Conservation (phyloP, 257 asterid genomes). For the Penstemon davidsonii region DNA sequence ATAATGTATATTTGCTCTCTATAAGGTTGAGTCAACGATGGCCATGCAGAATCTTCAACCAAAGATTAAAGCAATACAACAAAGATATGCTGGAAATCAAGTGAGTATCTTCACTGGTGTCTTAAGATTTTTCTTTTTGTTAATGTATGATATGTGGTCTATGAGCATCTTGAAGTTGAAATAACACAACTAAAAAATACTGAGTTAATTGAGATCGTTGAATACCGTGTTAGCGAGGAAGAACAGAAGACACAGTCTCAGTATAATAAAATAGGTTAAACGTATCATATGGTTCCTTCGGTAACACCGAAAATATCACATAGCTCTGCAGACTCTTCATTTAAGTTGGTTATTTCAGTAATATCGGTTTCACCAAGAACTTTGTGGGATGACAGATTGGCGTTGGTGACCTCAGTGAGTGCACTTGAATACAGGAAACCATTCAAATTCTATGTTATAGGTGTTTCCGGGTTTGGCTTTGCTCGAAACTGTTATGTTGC, state of each 20-base stretch:
- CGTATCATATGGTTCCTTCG: constrained; percentile 15
- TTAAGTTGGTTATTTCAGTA: constrained; percentile 4
- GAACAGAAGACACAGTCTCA: constrained; percentile 13
- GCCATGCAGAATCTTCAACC: constrained; percentile 99
- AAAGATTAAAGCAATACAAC: constrained; percentile 94
- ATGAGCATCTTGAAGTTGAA: constrained; percentile 20
- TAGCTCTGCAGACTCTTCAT: neutral
- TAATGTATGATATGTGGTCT: constrained; percentile 19
- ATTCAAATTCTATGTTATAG: neutral
- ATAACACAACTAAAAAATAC: neutral
- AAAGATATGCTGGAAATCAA: constrained; percentile 98
- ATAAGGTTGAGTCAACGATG: constrained; percentile 90
- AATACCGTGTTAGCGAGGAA: constrained; percentile 10
- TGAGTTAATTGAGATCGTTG: constrained; percentile 18
- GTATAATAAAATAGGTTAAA: constrained; percentile 20
- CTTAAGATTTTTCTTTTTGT: neutral
- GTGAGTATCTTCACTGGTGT: constrained; percentile 39
- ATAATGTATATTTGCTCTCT: constrained; percentile 28
- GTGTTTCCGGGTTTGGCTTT: neutral
- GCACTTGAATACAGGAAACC: constrained; percentile 20
- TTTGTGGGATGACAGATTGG: constrained; percentile 13
- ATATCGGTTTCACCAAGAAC: neutral
- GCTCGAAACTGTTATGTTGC: neutral
- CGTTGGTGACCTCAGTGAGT: constrained; percentile 15
- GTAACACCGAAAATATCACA: neutral